Conservation (phyloP, 768 basidiomycete genomes). For the Suillus brevipes region DNA sequence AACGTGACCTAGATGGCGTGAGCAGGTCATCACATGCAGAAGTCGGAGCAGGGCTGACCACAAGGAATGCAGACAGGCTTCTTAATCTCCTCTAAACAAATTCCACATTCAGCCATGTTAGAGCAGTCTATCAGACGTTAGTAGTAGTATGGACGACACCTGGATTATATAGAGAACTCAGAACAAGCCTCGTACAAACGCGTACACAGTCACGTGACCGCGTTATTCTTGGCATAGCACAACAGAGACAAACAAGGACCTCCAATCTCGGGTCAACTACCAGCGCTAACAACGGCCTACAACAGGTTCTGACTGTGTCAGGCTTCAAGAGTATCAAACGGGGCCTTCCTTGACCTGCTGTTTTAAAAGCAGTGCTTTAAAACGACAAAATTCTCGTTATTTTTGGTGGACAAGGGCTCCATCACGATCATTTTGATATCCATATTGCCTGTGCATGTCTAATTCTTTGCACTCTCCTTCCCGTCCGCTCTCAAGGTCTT, state of each 20-base stretch:
- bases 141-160: neutral
- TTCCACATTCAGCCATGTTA: conserved; percentile 57
- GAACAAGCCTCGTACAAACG: neutral
- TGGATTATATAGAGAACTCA: neutral
- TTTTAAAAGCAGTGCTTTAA: neutral
- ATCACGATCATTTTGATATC: conserved; percentile 27
- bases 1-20: conserved; percentile 51
- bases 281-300: neutral
- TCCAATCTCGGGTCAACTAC: neutral
- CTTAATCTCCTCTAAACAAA: conserved; percentile 57
- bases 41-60: conserved; percentile 41
- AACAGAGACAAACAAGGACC: conserved; percentile 26
- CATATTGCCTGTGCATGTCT: conserved; percentile 31
- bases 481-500: conserved; percentile 46
- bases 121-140: neutral
- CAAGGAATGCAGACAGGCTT: conserved; percentile 63
- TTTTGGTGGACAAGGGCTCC: conserved; percentile 21
- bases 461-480: conserved; percentile 31
- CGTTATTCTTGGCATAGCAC: conserved; percentile 15
- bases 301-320: neutral
- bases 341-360: neutral
- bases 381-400: conserved; percentile 9
- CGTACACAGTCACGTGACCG: conserved; percentile 26
- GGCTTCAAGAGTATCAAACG: neutral
- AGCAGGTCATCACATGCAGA: conserved; percentile 7